phyloP scores from a whole-genome alignment of 2,329 filamentous ascomycete species.

The Plectosphaerella plurivora region DNA sequence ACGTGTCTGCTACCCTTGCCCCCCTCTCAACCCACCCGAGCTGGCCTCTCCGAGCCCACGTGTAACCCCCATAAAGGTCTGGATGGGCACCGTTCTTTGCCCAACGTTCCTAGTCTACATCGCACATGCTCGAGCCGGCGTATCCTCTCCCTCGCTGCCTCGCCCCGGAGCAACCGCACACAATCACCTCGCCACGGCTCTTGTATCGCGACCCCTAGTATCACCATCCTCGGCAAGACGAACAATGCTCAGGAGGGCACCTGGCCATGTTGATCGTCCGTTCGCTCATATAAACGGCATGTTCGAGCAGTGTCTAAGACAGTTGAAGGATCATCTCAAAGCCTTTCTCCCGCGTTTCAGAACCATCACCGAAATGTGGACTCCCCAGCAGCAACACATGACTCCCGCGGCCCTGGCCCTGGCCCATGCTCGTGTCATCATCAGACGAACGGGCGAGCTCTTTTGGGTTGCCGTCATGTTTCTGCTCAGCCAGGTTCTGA shows the following conservation, averaged over 20 bases:
- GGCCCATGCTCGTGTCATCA: neutral
- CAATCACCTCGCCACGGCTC: neutral
- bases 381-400: neutral
- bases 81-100: neutral
- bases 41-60: neutral
- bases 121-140: neutral
- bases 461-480: conserved; percentile 30
- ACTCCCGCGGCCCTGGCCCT: neutral
- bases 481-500: conserved; percentile 37
- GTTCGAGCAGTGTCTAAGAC: neutral
- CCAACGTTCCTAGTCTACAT: neutral
- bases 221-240: neutral
- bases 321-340: neutral
- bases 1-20: neutral
- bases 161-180: neutral
- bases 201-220: neutral
- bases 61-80: neutral
- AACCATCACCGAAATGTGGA: neutral
- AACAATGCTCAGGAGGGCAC: neutral
- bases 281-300: neutral
- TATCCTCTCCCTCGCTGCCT: neutral
- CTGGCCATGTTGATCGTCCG: neutral
- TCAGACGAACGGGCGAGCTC: conserved; percentile 16
- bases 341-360: neutral
- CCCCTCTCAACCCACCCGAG: neutral